Conservation (phyloP, 305 asterid species). For the Striga hermonthica region DNA sequence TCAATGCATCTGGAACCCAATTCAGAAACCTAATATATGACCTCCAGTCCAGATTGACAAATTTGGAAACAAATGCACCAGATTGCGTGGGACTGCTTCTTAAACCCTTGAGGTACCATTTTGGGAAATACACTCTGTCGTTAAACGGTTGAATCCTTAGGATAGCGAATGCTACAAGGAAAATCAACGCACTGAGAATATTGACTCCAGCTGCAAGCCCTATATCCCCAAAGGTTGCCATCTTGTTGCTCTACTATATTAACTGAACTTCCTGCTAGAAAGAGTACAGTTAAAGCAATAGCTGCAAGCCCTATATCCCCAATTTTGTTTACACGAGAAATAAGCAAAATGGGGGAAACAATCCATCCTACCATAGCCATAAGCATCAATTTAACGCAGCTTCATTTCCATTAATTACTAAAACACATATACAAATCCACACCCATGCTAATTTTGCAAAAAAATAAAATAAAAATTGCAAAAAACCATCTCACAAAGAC, state of each 20-base stretch:
- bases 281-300: not conserved
- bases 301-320: not conserved
- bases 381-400: conserved; percentile 1
- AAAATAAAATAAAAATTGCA: not conserved
- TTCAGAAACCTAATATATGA: conserved; percentile 72
- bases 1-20: conserved; percentile 93
- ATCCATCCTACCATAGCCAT: not conserved
- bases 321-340: conserved; percentile 4
- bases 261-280: conserved; percentile 34
- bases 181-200: conserved; percentile 65
- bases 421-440: not conserved
- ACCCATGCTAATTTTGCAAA: not conserved
- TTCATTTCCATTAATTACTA: not conserved
- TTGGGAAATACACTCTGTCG: conserved; percentile 90
- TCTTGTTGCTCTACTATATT: conserved; percentile 36
- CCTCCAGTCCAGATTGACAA: conserved; percentile 80
- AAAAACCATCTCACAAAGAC: not conserved
- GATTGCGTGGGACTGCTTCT: conserved; percentile 66
- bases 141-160: conserved; percentile 90
- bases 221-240: conserved; percentile 82
- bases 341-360: not conserved
- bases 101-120: conserved; percentile 89
- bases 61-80: conserved; percentile 58
- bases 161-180: conserved; percentile 80
- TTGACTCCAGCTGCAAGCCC: conserved; percentile 80